Percentiles rank a stretch among this genome's conserved stretches.
Conservation (phyloP, 1,284 basidiomycete species). For the Porodaedalea pini region DNA sequence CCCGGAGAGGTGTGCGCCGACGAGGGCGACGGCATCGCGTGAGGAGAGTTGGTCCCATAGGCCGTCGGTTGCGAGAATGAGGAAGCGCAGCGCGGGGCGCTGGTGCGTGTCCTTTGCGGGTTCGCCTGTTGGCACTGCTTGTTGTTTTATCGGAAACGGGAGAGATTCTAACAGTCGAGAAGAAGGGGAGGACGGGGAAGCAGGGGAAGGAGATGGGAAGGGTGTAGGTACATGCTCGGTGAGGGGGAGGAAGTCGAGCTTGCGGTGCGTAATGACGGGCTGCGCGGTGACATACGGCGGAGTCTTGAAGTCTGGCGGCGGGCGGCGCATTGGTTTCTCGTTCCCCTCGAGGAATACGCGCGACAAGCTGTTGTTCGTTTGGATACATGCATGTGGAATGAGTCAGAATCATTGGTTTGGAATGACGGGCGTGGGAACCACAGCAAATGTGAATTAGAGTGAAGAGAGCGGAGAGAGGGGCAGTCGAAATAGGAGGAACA, state of each 20-base stretch:
- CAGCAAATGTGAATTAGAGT: not conserved
- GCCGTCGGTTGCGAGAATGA: constrained; percentile 76
- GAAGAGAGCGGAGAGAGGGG: constrained; percentile 2
- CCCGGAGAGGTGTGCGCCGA: constrained; percentile 79
- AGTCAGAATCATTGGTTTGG: not conserved
- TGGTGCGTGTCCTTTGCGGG: constrained; percentile 8
- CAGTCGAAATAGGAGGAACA: constrained; percentile 7
- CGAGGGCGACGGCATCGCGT: constrained; percentile 90
- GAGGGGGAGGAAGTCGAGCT: constrained; percentile 45
- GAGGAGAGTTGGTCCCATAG: constrained; percentile 94
- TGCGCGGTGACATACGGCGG: constrained; percentile 93
- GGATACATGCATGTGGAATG: not conserved
- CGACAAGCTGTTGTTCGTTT: no score
- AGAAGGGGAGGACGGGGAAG: constrained; percentile 33
- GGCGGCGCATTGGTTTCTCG: constrained; percentile 53
- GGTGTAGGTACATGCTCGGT: constrained; percentile 25
- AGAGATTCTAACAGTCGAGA: constrained; percentile 24
- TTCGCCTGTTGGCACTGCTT: not conserved
- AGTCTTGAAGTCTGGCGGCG: constrained; percentile 67
- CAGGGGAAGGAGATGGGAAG: not conserved
- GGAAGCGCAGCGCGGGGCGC: constrained; percentile 43
- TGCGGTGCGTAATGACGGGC: constrained; percentile 85
- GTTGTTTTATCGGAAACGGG: not conserved
- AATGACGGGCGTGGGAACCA: no score
- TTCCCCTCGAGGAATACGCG: constrained; percentile 66